Evolutionary conservation across 768 basidiomycete species (phyloP).

Genomic region (Pholiota microspora): DNA sequence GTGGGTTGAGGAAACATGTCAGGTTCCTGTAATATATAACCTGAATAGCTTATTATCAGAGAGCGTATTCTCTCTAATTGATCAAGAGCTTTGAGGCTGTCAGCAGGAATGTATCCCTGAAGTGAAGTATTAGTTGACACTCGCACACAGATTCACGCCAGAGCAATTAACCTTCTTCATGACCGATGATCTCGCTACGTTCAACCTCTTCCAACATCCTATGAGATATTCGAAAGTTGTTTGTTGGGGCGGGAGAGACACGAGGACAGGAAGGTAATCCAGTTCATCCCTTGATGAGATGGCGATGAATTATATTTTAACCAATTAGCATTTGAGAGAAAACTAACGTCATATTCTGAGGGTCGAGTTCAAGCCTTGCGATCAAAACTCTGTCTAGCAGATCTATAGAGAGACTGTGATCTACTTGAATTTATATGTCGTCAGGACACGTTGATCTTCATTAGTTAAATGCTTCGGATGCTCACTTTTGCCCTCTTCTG

Average conservation of each 20-base stretch:
- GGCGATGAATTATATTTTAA: not conserved
- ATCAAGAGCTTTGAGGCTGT: constrained; percentile 56
- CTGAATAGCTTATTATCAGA: constrained; percentile 84
- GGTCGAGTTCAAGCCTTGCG: constrained; percentile 78
- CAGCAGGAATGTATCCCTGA: constrained; percentile 61
- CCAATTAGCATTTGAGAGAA: not conserved
- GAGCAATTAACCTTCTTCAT: constrained; percentile 56
- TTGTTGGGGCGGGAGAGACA: constrained; percentile 72
- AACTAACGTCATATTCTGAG: constrained; percentile 66
- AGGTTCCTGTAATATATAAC: constrained; percentile 86
- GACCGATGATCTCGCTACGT: constrained; percentile 48
- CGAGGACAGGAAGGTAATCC: constrained; percentile 71
- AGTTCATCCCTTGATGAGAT: constrained; percentile 57
- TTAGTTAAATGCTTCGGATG: constrained; percentile 6
- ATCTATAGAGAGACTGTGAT: constrained; percentile 49
- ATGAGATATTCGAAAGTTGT: constrained; percentile 89
- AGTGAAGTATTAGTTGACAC: not conserved
- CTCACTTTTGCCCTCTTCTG: constrained; percentile 54
- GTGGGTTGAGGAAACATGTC: constrained; percentile 92
- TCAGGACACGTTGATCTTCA: constrained; percentile 4
- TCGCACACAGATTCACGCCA: not conserved
- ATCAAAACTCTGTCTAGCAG: constrained; percentile 81
- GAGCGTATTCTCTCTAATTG: constrained; percentile 78
- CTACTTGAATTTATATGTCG: constrained; percentile 21
- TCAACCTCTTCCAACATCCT: constrained; percentile 89